phyloP scores from a whole-genome alignment of 192 early-diverging fungal species.

The Haplosporangium gracile region DNA sequence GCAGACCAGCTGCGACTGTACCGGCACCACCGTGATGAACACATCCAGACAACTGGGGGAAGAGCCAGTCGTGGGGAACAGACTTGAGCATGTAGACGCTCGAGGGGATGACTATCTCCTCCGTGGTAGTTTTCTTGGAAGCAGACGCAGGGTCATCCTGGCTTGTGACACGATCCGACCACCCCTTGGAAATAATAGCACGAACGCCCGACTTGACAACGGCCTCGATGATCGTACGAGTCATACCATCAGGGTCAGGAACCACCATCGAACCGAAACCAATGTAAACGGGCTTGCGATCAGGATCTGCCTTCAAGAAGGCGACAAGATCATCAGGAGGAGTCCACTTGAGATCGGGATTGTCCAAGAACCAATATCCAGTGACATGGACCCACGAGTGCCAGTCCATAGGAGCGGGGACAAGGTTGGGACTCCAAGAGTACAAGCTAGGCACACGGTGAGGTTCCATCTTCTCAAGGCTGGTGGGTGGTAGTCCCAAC shows the following conservation, averaged over 20 bases:
- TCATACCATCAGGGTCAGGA: slow-evolving; percentile 74
- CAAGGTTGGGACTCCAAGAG: slow-evolving; percentile 69
- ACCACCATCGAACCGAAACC: slow-evolving; percentile 86
- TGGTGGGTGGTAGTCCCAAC: slow-evolving; percentile 62
- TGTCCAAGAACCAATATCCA: slow-evolving; percentile 84
- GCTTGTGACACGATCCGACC: slow-evolving; percentile 68
- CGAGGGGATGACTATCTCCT: slow-evolving; percentile 61
- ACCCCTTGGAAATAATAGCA: slow-evolving; percentile 81
- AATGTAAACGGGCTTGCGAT: slow-evolving; percentile 73
- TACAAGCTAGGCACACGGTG: slow-evolving; percentile 75
- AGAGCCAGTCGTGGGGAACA: slow-evolving; percentile 86
- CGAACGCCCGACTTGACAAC: slow-evolving; percentile 71
- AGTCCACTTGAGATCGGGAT: slow-evolving; percentile 71
- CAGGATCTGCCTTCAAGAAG: slow-evolving; percentile 66
- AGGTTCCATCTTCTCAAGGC: slow-evolving; percentile 63
- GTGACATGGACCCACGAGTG: slow-evolving; percentile 74
- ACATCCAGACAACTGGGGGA: slow-evolving; percentile 71
- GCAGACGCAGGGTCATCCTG: slow-evolving; percentile 23
- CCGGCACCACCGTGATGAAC: slow-evolving; percentile 88
- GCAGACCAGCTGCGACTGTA: slow-evolving; percentile 79
- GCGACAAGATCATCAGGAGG: slow-evolving; percentile 64
- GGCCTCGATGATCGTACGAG: slow-evolving; percentile 72
- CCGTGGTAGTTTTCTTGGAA: slow-evolving; percentile 28
- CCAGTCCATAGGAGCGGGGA: slow-evolving; percentile 77
- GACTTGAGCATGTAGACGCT: slow-evolving; percentile 68